Base-by-base conservation (phyloP, 805 yeast species). In the Saitoella complicata region DNA sequence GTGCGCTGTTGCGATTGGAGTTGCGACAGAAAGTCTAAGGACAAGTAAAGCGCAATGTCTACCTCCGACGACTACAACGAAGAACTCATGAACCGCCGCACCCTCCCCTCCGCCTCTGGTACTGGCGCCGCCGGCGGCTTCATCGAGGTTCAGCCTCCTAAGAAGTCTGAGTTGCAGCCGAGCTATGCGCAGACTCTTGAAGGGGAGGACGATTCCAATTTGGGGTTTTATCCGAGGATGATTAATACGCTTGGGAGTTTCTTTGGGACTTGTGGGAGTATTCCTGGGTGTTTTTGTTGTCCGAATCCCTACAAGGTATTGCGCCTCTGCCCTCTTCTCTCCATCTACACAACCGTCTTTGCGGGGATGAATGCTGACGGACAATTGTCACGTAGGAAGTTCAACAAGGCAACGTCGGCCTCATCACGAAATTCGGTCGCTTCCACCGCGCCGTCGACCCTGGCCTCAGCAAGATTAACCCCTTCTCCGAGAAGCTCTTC, bases 381-480 rank as follows among this genome's bases (percentile, higher is more conserved):
- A 21, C n/a, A n/a, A n/a, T n/a, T n/a, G n/a, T n/a, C n/a, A n/a
- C 4, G 21, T 21, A 21, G 21, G 21, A 67, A 34, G 80, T 78
- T 31, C 57, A 68, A 31, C 82, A 78, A 61, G 86, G 86, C 55
- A 64, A 71, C 47, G 84, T 78, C 45, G 86, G 85, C 9, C 66
- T 78, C 46, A 65, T 78, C 43, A 78, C 80, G 44, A 68, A 70
- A 37, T 78, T 76, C 55, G 86, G 86, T 51, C 76, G 78, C 44
- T 64, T 78, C 48, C 64, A 77, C 45, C 66, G 76, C 56, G 67
- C 77, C 7, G 79, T 73, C 32, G 84, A 78, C 56, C 84, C 85
- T 5, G 86, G 86, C 41, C 67, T 78, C 38, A 64, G 71, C 11
- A 72, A 73, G 53, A 76, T 78, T 43, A 78, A 78, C 59, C 75